These are phyloP conservation scores for Stephanodiscus minutulus DNA, from an alignment of 108 stramenopile species.

Conservation along the genomic window DNA sequence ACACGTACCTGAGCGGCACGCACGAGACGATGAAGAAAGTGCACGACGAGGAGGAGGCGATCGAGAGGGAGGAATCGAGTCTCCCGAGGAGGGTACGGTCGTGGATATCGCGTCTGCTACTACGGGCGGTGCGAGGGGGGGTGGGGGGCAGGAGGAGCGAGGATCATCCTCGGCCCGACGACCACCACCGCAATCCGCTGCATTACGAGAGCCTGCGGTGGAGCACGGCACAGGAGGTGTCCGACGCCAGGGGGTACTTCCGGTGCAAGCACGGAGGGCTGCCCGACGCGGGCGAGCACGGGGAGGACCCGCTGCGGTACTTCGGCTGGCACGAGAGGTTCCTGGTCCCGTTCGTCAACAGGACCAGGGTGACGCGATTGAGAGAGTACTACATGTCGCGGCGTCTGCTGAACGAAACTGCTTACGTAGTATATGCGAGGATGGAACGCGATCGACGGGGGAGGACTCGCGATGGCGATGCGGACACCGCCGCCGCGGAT, in stretches of 20 bases:
- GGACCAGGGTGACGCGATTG: slow-evolving; percentile 31
- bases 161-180: not conserved
- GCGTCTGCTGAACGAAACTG: slow-evolving; percentile 4
- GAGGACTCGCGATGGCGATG: not conserved
- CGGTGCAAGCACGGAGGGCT: slow-evolving; percentile 45
- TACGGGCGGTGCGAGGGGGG: too few relatives aligned
- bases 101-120: not conserved
- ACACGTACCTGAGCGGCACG: slow-evolving; percentile 42
- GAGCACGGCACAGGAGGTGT: slow-evolving; percentile 33
- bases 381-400: slow-evolving; percentile 12
- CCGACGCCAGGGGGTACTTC: slow-evolving; percentile 29
- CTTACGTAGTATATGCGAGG: not conserved
- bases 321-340: slow-evolving; percentile 48
- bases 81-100: slow-evolving; percentile 1
- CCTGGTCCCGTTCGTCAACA: slow-evolving; percentile 36
- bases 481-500: not conserved
- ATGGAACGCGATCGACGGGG: not conserved
- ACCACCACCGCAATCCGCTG: slow-evolving; percentile 11
- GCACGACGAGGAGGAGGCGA: slow-evolving; percentile 14
- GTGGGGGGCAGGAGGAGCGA: not conserved
- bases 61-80: not conserved
- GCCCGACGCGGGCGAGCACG: slow-evolving; percentile 41
- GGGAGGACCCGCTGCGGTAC: slow-evolving; percentile 43
- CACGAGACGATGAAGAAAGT: slow-evolving; percentile 39
- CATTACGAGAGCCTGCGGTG: slow-evolving; percentile 39